phyloP scores from a whole-genome alignment of 1,284 basidiomycete genomes.

The Ceratorhiza oryzae-sativae region DNA sequence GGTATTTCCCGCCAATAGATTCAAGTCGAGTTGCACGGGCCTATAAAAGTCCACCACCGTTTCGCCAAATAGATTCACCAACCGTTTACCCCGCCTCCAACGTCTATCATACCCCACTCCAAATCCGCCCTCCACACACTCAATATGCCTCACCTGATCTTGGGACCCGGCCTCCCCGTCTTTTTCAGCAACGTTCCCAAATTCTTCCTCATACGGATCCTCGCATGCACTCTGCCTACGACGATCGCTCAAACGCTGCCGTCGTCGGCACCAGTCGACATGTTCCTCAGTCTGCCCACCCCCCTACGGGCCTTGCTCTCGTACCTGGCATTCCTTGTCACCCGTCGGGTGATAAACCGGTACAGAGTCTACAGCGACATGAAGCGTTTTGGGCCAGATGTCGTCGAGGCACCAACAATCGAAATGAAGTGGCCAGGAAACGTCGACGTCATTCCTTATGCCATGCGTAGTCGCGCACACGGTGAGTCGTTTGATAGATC shows the following conservation, averaged over 20 bases:
- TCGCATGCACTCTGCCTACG: background rate
- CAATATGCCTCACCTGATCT: background rate
- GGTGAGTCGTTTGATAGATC: background rate
- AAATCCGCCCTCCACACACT: no score
- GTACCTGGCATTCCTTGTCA: background rate
- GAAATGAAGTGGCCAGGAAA: slow-evolving; percentile 7
- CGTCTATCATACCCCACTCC: background rate
- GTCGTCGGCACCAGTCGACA: background rate
- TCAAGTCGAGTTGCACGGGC: no score
- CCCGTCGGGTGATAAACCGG: background rate
- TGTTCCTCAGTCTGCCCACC: slow-evolving; percentile 6
- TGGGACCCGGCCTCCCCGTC: slow-evolving; percentile 23
- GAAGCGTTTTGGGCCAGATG: slow-evolving; percentile 22
- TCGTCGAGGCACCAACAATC: slow-evolving; percentile 11
- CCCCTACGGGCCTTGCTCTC: background rate
- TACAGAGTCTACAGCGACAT: background rate
- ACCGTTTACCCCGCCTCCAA: no score
- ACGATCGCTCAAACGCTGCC: slow-evolving; percentile 1
- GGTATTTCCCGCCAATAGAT: no score
- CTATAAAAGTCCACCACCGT: no score
- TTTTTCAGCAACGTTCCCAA: background rate
- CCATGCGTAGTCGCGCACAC: background rate
- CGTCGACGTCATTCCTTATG: slow-evolving; percentile 10
- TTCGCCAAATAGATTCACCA: no score
- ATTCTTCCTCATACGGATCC: background rate